A percentile compares a stretch with the other conserved stretches of the same genome.
Evolutionary conservation across 2,329 filamentous ascomycete genomes (phyloP).

Genomic region (Xylariaceae sp.): DNA sequence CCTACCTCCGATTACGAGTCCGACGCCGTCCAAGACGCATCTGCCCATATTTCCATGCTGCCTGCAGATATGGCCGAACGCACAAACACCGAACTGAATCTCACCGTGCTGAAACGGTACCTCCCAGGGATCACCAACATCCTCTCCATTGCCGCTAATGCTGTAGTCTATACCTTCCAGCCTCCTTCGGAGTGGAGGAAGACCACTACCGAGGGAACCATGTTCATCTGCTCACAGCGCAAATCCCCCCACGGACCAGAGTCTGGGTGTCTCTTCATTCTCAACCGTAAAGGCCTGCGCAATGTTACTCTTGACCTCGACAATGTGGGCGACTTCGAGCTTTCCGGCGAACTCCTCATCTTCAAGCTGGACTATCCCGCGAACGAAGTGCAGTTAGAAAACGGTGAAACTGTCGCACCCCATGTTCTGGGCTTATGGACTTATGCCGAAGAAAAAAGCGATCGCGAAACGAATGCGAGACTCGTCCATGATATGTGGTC

Average conservation of each 20-base stretch:
- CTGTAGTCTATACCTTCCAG: conserved; percentile 75
- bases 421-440: conserved; percentile 29
- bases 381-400: conserved; percentile 22
- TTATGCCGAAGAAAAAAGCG: conserved; percentile 27
- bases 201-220: conserved; percentile 74
- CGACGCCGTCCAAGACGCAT: conserved; percentile 52
- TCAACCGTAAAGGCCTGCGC: conserved; percentile 67
- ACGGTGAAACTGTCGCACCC: conserved; percentile 21
- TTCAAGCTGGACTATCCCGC: conserved; percentile 38
- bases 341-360: conserved; percentile 53
- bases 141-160: conserved; percentile 76
- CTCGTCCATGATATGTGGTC: conserved; percentile 31
- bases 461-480: conserved; percentile 25
- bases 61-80: conserved; percentile 55
- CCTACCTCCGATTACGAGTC: conserved; percentile 61
- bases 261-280: conserved; percentile 60
- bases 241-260: conserved; percentile 35
- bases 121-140: conserved; percentile 69
- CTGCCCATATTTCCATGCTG: conserved; percentile 38
- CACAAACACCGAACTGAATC: conserved; percentile 81
- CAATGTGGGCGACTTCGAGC: conserved; percentile 59
- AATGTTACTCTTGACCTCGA: conserved; percentile 67
- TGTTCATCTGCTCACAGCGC: conserved; percentile 74
- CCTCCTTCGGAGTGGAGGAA: conserved; percentile 72
- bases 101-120: conserved; percentile 77